A percentile compares a stretch with the other conserved stretches of the same genome.
These are phyloP conservation scores for Furcasterigmium sp. DNA, from an alignment of 2,329 filamentous ascomycete genomes.

Conservation along the genomic window DNA sequence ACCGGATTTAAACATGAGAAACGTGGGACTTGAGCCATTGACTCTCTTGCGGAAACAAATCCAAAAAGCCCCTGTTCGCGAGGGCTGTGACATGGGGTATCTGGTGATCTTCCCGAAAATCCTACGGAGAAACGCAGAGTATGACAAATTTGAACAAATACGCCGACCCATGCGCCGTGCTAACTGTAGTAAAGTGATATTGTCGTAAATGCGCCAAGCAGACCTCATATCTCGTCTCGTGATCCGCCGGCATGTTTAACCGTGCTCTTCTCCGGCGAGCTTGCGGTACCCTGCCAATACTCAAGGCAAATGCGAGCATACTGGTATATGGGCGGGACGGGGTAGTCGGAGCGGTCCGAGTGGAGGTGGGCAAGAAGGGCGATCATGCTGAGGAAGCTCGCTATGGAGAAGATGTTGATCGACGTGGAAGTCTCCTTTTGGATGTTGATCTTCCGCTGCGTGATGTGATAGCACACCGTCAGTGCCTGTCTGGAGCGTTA, in stretches of 20 bases:
- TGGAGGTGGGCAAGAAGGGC: conserved; percentile 64
- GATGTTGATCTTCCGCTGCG: conserved; percentile 74
- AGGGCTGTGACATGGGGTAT: not conserved
- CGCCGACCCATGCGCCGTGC: not conserved
- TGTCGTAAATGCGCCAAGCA: not conserved
- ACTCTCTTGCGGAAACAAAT: too few relatives aligned
- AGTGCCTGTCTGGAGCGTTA: conserved; percentile 49
- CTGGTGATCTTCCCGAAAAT: not conserved
- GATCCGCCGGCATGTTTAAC: not conserved
- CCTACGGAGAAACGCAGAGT: not conserved
- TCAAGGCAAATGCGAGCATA: not conserved
- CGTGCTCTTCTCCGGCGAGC: not conserved
- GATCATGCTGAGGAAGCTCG: conserved; percentile 72
- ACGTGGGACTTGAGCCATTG: too few relatives aligned
- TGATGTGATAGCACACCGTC: conserved; percentile 70
- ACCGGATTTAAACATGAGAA: too few relatives aligned
- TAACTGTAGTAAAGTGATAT: not conserved
- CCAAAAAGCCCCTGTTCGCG: not conserved
- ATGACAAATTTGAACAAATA: not conserved
- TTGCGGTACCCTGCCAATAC: not conserved
- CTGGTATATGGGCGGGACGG: conserved; percentile 49
- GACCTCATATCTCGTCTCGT: not conserved
- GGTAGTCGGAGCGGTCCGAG: conserved; percentile 54
- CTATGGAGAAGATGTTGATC: conserved; percentile 71
- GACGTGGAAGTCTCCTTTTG: conserved; percentile 73